These are phyloP conservation scores for Microascus cirrosus DNA, from an alignment of 2,329 filamentous ascomycete species.

Conservation along the genomic window DNA sequence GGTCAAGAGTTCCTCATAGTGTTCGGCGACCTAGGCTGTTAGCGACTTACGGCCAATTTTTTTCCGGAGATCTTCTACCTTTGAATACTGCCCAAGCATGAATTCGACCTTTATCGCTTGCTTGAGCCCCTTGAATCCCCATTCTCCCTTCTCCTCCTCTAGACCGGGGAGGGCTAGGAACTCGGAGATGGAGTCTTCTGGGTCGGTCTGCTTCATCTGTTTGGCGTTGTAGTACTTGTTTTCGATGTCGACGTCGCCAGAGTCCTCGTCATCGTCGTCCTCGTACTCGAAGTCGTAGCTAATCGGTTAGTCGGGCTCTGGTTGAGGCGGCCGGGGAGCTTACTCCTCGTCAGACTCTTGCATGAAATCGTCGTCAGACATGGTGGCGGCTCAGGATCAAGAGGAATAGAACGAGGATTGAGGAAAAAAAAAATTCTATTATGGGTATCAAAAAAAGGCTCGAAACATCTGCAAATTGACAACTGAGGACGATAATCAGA, in stretches of 20 bases:
- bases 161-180: slow-evolving; percentile 80
- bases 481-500: background rate
- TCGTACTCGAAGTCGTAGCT: slow-evolving; percentile 97
- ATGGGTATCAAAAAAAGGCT: background rate
- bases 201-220: slow-evolving; percentile 80
- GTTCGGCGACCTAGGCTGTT: slow-evolving; percentile 63
- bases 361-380: slow-evolving; percentile 41
- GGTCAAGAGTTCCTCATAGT: slow-evolving; percentile 89
- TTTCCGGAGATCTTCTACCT: slow-evolving; percentile 42
- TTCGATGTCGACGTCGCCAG: slow-evolving; percentile 86
- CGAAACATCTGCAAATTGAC: background rate
- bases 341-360: slow-evolving; percentile 36
- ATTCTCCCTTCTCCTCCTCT: slow-evolving; percentile 89
- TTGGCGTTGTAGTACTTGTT: slow-evolving; percentile 99
- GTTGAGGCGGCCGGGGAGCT: slow-evolving; percentile 13
- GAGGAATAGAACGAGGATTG: background rate
- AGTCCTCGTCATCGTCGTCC: slow-evolving; percentile 79
- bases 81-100: slow-evolving; percentile 75
- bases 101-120: slow-evolving; percentile 98
- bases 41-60: background rate
- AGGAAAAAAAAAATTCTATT: background rate
- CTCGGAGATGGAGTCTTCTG: slow-evolving; percentile 80
- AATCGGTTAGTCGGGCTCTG: background rate
- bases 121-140: slow-evolving; percentile 97
- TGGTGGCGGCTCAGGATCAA: slow-evolving; percentile 13